A percentile compares a stretch with the other conserved stretches of the same genome.
Conservation (phyloP, 352 stramenopile species). For the Chrysophaeum taylorii region DNA sequence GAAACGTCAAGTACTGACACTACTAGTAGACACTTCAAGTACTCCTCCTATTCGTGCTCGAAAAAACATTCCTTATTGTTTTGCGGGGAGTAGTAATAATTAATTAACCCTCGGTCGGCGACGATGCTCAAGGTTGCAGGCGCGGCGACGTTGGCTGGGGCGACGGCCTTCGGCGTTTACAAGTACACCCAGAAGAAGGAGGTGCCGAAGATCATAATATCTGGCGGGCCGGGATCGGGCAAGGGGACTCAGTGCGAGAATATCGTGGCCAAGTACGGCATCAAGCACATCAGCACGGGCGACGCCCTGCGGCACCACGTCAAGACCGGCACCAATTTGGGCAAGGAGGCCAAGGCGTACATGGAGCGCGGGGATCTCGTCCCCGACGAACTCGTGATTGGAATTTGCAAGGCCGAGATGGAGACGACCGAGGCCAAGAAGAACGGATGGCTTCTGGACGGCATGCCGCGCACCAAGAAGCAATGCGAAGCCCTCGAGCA, state of each 20-base stretch:
- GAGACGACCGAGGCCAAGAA: constrained; percentile 63
- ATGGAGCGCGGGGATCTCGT: constrained; percentile 65
- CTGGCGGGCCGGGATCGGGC: constrained; percentile 74
- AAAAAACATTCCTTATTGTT: too few species aligned
- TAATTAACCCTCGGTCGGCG: too few species aligned
- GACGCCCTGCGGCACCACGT: constrained; percentile 84
- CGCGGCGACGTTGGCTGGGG: neutral
- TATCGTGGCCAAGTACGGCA: constrained; percentile 67
- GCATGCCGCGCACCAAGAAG: constrained; percentile 76
- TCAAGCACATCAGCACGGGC: constrained; percentile 84
- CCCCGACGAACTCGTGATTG: constrained; percentile 61
- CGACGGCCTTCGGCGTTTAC: neutral
- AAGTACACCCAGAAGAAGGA: constrained; percentile 2
- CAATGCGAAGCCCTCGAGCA: constrained; percentile 72
- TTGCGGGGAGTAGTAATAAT: too few species aligned
- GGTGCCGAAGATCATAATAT: constrained; percentile 60
- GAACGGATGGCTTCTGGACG: constrained; percentile 82
- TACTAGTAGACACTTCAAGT: too few species aligned
- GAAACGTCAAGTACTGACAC: too few species aligned
- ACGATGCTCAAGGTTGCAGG: neutral
- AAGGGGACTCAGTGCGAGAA: constrained; percentile 92
- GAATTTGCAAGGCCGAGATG: constrained; percentile 54
- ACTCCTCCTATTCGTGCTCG: too few species aligned
- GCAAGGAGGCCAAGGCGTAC: constrained; percentile 52
- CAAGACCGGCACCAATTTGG: constrained; percentile 50